Percentiles rank a stretch among this genome's conserved stretches.
These are phyloP conservation scores for Nothophoma quercina DNA, from an alignment of 2,329 filamentous ascomycete species.

Conservation along the genomic window DNA sequence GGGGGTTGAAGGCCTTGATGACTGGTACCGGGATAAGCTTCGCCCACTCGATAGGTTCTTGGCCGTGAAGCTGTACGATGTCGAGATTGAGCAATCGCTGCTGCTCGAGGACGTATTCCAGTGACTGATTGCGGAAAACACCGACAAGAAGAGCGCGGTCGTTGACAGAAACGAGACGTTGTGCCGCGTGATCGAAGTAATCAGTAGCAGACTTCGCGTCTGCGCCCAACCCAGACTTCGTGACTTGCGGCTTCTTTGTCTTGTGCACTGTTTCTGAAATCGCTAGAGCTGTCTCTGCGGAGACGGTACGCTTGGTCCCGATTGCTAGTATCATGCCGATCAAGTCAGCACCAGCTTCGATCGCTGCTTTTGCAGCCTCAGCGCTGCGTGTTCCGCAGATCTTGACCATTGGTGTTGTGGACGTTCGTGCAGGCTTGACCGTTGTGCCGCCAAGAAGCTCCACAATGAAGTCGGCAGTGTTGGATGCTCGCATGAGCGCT, in stretches of 20 bases:
- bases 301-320: conserved; percentile 79
- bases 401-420: conserved; percentile 72
- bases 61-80: conserved; percentile 89
- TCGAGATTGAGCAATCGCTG: conserved; percentile 81
- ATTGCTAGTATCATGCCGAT: conserved; percentile 92
- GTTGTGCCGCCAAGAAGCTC: conserved; percentile 73
- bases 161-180: conserved; percentile 57
- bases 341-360: conserved; percentile 87
- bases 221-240: conserved; percentile 31
- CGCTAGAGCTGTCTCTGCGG: conserved; percentile 76
- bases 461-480: conserved; percentile 83
- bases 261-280: conserved; percentile 82
- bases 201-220: conserved; percentile 60
- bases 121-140: conserved; percentile 90
- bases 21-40: conserved; percentile 89
- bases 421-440: conserved; percentile 18
- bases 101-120: conserved; percentile 81
- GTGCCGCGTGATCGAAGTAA: conserved; percentile 71
- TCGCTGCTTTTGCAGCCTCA: conserved; percentile 80
- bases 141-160: conserved; percentile 82
- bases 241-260: conserved; percentile 47
- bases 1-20: conserved; percentile 82
- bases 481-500: conserved; percentile 88
- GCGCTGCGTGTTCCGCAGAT: conserved; percentile 90
- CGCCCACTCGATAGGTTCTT: conserved; percentile 93